A percentile compares a stretch with the other conserved stretches of the same genome.
phyloP scores from a whole-genome alignment of 2,329 filamentous ascomycete genomes.

The Fusarium sp. region DNA sequence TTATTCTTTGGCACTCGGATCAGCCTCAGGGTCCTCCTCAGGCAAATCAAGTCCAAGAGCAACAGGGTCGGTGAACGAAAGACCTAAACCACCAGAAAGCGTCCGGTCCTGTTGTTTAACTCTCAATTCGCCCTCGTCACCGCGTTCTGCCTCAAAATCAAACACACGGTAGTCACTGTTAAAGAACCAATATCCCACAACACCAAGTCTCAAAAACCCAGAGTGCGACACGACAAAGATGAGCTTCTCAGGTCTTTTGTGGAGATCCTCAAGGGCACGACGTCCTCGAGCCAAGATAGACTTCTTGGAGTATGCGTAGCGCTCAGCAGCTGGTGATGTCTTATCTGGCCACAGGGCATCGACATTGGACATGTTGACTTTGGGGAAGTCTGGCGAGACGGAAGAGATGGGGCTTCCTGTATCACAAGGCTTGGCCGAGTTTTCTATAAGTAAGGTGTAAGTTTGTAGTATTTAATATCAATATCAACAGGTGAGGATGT shows the following conservation, averaged over 20 bases:
- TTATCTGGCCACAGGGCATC: constrained; percentile 75
- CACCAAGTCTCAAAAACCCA: constrained; percentile 70
- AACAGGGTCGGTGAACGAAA: constrained; percentile 54
- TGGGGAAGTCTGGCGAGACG: constrained; percentile 64
- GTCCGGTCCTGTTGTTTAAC: constrained; percentile 63
- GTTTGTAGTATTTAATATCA: background rate
- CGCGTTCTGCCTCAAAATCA: constrained; percentile 58
- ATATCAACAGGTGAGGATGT: background rate
- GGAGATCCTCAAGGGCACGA: constrained; percentile 63
- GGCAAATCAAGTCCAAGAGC: constrained; percentile 57
- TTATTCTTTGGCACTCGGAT: constrained; percentile 8
- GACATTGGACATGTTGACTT: constrained; percentile 68
- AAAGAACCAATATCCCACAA: constrained; percentile 68
- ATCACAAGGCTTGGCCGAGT: constrained; percentile 71
- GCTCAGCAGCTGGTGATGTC: constrained; percentile 59
- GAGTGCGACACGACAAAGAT: constrained; percentile 76
- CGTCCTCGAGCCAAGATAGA: constrained; percentile 70
- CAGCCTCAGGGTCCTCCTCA: constrained; percentile 44
- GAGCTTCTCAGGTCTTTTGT: constrained; percentile 68
- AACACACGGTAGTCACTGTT: constrained; percentile 77
- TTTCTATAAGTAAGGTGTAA: constrained; percentile 57
- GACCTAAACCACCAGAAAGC: constrained; percentile 53
- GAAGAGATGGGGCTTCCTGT: constrained; percentile 64
- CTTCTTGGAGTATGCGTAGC: constrained; percentile 66
- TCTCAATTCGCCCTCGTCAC: constrained; percentile 47